phyloP scores from a whole-genome alignment of 1,284 basidiomycete species.

The Apiotrichum siamense region DNA sequence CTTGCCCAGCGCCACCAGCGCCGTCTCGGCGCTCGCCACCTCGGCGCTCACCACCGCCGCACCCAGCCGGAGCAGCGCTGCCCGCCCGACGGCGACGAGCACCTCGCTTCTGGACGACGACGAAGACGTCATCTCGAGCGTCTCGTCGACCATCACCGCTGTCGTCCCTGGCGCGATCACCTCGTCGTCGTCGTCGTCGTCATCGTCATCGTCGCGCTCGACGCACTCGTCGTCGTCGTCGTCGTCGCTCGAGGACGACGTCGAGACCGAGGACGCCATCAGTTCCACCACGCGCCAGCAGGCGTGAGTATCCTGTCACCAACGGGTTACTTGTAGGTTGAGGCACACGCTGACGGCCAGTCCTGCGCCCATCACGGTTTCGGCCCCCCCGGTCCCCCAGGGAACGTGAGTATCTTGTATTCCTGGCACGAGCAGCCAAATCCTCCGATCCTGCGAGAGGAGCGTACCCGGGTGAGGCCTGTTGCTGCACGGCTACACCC shows the following conservation, averaged over 20 bases:
- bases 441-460: too few species aligned
- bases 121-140: too few species aligned
- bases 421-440: too few species aligned
- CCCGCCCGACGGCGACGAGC: too few species aligned
- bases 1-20: too few species aligned
- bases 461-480: too few species aligned
- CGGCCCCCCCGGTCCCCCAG: not conserved
- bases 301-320: not conserved
- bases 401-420: conserved; percentile 1
- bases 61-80: too few species aligned
- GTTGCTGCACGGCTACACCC: too few species aligned
- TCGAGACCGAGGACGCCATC: not conserved
- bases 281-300: not conserved
- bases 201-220: not conserved
- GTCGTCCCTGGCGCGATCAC: not conserved
- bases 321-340: too few species aligned
- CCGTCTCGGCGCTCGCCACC: too few species aligned
- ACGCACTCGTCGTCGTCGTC: not conserved
- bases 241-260: not conserved
- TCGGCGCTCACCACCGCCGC: too few species aligned
- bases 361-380: not conserved
- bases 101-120: too few species aligned
- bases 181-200: not conserved
- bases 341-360: not conserved
- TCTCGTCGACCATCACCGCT: not conserved